Evolutionary conservation across 805 yeast species (phyloP).

Genomic region (Hanseniaspora occidentalis): DNA sequence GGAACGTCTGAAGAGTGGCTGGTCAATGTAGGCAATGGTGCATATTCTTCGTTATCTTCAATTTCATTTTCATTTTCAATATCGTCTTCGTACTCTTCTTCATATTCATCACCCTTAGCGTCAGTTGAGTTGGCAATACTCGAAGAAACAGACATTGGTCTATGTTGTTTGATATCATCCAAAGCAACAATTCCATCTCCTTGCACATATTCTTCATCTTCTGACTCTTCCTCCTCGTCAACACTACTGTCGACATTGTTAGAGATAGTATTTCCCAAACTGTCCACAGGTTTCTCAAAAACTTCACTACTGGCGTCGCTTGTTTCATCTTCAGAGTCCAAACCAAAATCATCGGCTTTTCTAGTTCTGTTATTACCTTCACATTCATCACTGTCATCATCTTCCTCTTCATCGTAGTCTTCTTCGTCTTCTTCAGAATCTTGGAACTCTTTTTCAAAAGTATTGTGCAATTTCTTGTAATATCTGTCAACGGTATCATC

Average conservation of each 20-base stretch:
- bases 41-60: slow-evolving; percentile 7
- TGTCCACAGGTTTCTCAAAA: slow-evolving; percentile 19
- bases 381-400: slow-evolving; percentile 6
- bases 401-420: slow-evolving; percentile 6
- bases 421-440: slow-evolving; percentile 22
- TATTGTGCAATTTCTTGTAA: slow-evolving; percentile 21
- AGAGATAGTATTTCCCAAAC: slow-evolving; percentile 22
- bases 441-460: slow-evolving; percentile 22
- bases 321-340: slow-evolving; percentile 11
- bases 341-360: slow-evolving; percentile 18
- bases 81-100: slow-evolving; percentile 5
- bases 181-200: not conserved
- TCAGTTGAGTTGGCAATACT: too few relatives aligned
- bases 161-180: too few relatives aligned
- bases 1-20: slow-evolving; percentile 16
- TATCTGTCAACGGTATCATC: slow-evolving; percentile 22
- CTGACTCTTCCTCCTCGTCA: slow-evolving; percentile 7
- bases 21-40: slow-evolving; percentile 8
- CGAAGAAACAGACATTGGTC: too few relatives aligned
- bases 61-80: slow-evolving; percentile 9
- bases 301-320: slow-evolving; percentile 13
- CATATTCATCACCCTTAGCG: too few relatives aligned
- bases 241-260: slow-evolving; percentile 9
- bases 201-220: slow-evolving; percentile 4
- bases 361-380: slow-evolving; percentile 6